Base-by-base conservation (phyloP, 2,329 filamentous ascomycete genomes). In the Corniculantispora saksenae region DNA sequence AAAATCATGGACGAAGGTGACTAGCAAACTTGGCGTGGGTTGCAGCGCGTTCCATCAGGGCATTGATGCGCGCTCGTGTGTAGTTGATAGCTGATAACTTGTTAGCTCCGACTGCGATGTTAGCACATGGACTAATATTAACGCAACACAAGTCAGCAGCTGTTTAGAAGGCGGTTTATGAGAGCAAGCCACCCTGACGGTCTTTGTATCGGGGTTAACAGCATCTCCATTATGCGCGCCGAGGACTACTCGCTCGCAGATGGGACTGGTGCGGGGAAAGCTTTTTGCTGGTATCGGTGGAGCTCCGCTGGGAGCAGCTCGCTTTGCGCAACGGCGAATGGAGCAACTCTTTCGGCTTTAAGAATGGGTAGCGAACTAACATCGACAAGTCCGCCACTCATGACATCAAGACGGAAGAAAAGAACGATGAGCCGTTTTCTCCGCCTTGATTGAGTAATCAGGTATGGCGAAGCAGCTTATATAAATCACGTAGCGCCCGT, bases 261-360 rank as follows among this genome's bases (percentile, higher is more conserved):
- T 12, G 25, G 23, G 47, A 25, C 48, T 51, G 48, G 48, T 25
- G 29, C 29, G 51, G 51, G 27, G 50, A 32, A 32, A 9, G 27
- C 50, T 10, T 8, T 38, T 12, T 38, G 12, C 9, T 35, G 27
- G 29, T 29, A 12, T 40, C 25, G 53, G 53, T 56, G 53, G 53
- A 56, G 10, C 32, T 55, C 53, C n/a, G 23, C 5, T 29, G 53
- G 23, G 10, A 32, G 10, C 32, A 32, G 21, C 19, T 25, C 5
- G 32, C 35, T 27, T n/a, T 60, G 3, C 15, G 32, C 29, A n/a
- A 25, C 45, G n/a, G 29, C 57, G 25, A 29, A 38, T 38, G n/a
- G 35, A 19, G 45, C 32, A 57, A 23, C 25, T 53, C n/a, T 45
- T 25, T 63, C 60, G 60, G 51, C 38, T 25, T 63, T 63, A 56